A percentile compares a stretch with the other conserved stretches of the same genome.
These are phyloP conservation scores for Rhynchospora pubera DNA, from an alignment of 176 grass and related monocot species.

Conservation along the genomic window DNA sequence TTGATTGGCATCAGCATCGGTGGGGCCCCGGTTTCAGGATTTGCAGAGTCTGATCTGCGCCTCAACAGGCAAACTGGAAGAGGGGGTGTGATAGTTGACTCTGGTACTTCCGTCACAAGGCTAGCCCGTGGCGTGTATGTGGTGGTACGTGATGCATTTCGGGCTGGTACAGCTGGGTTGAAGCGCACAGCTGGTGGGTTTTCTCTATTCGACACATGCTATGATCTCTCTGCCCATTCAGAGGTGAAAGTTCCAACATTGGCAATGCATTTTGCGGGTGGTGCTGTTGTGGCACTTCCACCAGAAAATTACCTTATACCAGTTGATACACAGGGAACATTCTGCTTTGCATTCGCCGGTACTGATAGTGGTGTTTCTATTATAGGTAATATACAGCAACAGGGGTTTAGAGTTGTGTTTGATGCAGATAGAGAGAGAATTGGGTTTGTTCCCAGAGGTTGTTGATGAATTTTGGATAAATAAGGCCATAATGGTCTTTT, in stretches of 20 bases:
- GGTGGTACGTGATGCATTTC: constrained; percentile 52
- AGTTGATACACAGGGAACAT: constrained; percentile 19
- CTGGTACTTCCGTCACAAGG: constrained; percentile 49
- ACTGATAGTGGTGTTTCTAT: constrained; percentile 41
- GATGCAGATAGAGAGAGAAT: constrained; percentile 43
- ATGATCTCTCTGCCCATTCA: constrained; percentile 27
- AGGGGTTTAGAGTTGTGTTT: constrained; percentile 62
- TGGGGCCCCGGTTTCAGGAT: constrained; percentile 25
- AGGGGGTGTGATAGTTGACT: constrained; percentile 77
- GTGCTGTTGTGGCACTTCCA: constrained; percentile 43
- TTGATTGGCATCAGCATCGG: constrained; percentile 52
- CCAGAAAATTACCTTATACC: constrained; percentile 56
- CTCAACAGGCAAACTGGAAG: constrained; percentile 40
- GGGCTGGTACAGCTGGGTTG: constrained; percentile 24
- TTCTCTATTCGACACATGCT: constrained; percentile 73
- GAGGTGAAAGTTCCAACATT: constrained; percentile 28
- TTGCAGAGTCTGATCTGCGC: constrained; percentile 26
- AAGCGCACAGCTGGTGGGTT: neutral
- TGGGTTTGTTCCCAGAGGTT: constrained; percentile 44
- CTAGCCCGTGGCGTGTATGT: constrained; percentile 24
- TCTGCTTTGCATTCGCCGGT: constrained; percentile 47
- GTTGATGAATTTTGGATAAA: neutral
- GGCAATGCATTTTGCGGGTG: constrained; percentile 50
- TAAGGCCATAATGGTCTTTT: neutral
- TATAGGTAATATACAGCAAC: constrained; percentile 80